Base-by-base conservation (phyloP, 345 rosid genomes). In the Citrus cavaleriei region DNA sequence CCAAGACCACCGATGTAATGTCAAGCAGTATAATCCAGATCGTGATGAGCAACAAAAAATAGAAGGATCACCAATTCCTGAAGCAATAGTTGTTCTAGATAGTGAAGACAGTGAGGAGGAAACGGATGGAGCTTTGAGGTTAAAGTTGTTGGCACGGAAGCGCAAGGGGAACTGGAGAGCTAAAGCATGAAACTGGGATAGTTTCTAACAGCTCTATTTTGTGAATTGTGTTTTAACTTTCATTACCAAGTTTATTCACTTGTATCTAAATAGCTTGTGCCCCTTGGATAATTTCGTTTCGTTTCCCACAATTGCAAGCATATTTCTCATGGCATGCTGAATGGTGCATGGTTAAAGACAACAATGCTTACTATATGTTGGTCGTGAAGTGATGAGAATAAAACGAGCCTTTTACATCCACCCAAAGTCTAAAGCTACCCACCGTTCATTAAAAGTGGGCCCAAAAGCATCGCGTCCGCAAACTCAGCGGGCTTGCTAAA, bases 31-130 rank as follows among this genome's bases (percentile, higher is more conserved):
- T 35, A 73, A 78, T 72, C 82, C 61, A 35, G 73, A 58, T 58
- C 77, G 62, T 14, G 73, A 66, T 76, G 77, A 79, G 24, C 59
- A 73, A 42, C 70, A 74, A 10, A 84, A 37, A 5, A 6, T 12
- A 28, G 90, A 79, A 78, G 90, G 82, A 78, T 54, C 83, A 72
- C 80, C 79, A 22, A 18, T 82, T 72, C 49, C 82, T 65, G 97
- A 90, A 59, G 66, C 85, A 19, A 76, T 87, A 68, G 86, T 94
- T 14, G 95, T 93, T 74, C 79, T 83, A 67, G 97, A 94, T 79
- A 91, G 97, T 60, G 97, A 94, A 81, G 97, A 92, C 6, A 91
- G 95, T 35, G 97, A 88, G 74, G 90, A 87, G 24, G 95, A 92
- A 79, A 84, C 27, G 27, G 79, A 70, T 59, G 79, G 77, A 72